Base-by-base conservation (phyloP, 441 rosid genomes). In the Hura crepitans region DNA sequence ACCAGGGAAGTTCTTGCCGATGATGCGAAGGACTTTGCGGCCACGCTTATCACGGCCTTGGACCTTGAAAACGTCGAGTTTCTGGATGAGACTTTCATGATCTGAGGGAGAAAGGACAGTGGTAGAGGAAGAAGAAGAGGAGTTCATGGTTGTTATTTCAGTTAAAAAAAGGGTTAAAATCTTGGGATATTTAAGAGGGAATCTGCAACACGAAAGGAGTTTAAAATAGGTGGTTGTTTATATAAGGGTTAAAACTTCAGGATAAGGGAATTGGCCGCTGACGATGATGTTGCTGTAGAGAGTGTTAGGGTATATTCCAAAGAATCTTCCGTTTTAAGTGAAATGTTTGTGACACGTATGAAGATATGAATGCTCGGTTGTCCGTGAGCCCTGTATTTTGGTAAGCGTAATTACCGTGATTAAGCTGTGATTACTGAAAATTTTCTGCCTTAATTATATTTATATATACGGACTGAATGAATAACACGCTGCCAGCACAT, bases 41-140 rank as follows among this genome's bases (percentile, higher is more conserved):
- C 96, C 94, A 8, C 75, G 88, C 79, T 84, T 89, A 61, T 92
- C 97, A 66, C 82, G 80, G 64, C 97, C 97, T 53, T 83, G 84
- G 85, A 88, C 81, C 86, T 84, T 88, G 80, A 92, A 89, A 69
- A 81, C 74, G 35, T 80, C 79, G 58, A 87, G 87, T 78, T 84
- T 87, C 45, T 85, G 86, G 30, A 89, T 65, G 59, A 87, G 85
- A 1, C 75, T 79, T 9, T 76, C 76, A 46, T 83, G 93, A 55
- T 89, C 83, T 5, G 80, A 65, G 62, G 69, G 75, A 0, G 85
- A 69, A 18, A 80, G 27, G 2, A 8, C 0, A 2, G 18, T n/a
- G 2, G 47, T 4, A 33, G 60, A 20, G n/a, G 50, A 0, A n/a
- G 51, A 13, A 45, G 66, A 33, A 33, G 60, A 53, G 27, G 65